Conservation (phyloP, 2,329 filamentous ascomycete species). For the Sphaerulina populicola region DNA sequence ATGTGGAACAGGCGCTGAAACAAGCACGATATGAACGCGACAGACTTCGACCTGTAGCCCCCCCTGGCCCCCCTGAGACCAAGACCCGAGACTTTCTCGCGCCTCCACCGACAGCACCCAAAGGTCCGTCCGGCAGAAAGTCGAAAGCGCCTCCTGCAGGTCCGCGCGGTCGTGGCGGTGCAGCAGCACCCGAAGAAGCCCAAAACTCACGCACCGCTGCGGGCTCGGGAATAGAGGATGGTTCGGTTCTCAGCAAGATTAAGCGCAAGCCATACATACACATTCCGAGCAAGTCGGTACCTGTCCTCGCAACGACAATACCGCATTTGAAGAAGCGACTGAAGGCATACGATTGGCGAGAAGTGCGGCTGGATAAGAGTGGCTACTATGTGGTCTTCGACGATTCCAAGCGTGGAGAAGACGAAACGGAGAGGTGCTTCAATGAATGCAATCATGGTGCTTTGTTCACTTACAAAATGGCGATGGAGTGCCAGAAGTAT, state of each 20-base stretch:
- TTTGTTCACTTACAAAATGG: constrained; percentile 88
- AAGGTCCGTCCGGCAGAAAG: constrained; percentile 61
- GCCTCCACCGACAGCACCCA: constrained; percentile 70
- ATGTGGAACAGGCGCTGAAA: constrained; percentile 67
- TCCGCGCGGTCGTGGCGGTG: constrained; percentile 30
- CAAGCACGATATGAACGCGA: constrained; percentile 57
- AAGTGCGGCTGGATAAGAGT: constrained; percentile 71
- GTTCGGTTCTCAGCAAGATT: constrained; percentile 59
- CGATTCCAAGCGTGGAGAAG: constrained; percentile 64
- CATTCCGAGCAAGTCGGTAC: constrained; percentile 76
- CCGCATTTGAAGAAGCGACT: constrained; percentile 84
- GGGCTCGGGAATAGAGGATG: constrained; percentile 54
- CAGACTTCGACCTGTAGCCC: constrained; percentile 30
- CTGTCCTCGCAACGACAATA: constrained; percentile 75
- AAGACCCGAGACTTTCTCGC: constrained; percentile 46
- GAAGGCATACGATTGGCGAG: constrained; percentile 70
- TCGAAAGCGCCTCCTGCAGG: constrained; percentile 28
- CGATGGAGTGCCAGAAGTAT: constrained; percentile 72
- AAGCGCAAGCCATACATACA: constrained; percentile 82
- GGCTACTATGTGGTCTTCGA: constrained; percentile 93
- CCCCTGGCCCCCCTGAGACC: constrained; percentile 30
- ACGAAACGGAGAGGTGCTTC: constrained; percentile 74
- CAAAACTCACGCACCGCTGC: constrained; percentile 40
- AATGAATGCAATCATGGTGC: constrained; percentile 68
- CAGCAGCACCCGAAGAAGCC: constrained; percentile 13